Evolutionary conservation across 805 yeast genomes (phyloP).

Genomic region (Candida endomychidarum): DNA sequence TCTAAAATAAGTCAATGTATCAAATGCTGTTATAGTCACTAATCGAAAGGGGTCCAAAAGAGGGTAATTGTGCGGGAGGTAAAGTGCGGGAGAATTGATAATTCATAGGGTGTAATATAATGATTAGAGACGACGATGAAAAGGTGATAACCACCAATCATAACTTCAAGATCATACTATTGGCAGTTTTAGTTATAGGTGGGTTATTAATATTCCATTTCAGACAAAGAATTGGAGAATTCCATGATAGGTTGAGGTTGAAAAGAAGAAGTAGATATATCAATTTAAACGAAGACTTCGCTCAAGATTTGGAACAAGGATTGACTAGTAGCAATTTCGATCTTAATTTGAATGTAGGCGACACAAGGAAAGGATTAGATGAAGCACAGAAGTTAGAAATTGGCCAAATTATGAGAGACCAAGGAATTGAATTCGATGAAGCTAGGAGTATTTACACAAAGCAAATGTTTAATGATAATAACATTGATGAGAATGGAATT

Average conservation of each 20-base stretch:
- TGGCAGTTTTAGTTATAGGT: constrained; percentile 18
- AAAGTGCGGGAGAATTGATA: too few species aligned
- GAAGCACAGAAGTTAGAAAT: constrained; percentile 52
- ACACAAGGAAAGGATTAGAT: constrained; percentile 62
- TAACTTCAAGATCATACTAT: constrained; percentile 18
- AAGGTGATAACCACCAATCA: constrained; percentile 7
- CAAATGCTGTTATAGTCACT: too few species aligned
- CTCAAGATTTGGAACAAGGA: constrained; percentile 44
- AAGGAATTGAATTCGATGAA: constrained; percentile 59
- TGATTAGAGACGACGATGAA: too few species aligned
- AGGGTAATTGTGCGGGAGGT: too few species aligned
- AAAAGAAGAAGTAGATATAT: constrained; percentile 21
- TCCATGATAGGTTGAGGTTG: constrained; percentile 29
- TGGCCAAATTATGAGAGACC: constrained; percentile 51
- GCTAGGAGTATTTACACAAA: constrained; percentile 60
- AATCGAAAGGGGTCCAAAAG: too few species aligned
- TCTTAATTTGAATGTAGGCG: constrained; percentile 47
- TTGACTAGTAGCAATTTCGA: constrained; percentile 60
- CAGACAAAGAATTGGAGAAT: constrained; percentile 27
- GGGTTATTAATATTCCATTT: constrained; percentile 29
- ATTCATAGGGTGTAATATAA: too few species aligned
- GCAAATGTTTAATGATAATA: constrained; percentile 46
- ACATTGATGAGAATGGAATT: constrained; percentile 62
- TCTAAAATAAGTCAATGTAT: too few species aligned
- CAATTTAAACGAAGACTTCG: constrained; percentile 13